Conservation (phyloP, 1,284 basidiomycete genomes). For the Ustanciosporium gigantosporum region DNA sequence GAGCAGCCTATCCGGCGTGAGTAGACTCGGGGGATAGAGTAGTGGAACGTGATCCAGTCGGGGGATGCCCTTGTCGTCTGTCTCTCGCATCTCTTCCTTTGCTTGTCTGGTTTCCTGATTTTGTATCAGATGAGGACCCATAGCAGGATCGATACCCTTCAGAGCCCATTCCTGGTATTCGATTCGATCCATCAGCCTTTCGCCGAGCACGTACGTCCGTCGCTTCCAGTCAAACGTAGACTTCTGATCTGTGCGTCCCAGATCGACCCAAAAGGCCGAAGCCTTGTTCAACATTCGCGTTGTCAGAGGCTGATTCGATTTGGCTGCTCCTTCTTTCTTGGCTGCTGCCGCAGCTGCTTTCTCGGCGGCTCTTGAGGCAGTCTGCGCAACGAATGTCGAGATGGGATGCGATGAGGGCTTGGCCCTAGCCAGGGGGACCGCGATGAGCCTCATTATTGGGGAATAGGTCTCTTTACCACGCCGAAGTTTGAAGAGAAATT, state of each 20-base stretch:
- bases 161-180: conserved; percentile 60
- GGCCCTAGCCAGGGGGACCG: conserved; percentile 46
- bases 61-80: conserved; percentile 4
- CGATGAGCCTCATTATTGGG: conserved; percentile 48
- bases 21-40: conserved; percentile 45
- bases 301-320: conserved; percentile 20
- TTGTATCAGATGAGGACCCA: conserved; percentile 39
- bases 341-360: conserved; percentile 22
- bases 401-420: conserved; percentile 41
- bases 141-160: conserved; percentile 54
- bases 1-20: conserved; percentile 29
- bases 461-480: too few species aligned
- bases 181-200: conserved; percentile 58
- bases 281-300: conserved; percentile 44
- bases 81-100: neutral
- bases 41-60: conserved; percentile 42
- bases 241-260: conserved; percentile 47
- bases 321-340: conserved; percentile 6
- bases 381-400: conserved; percentile 52
- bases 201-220: conserved; percentile 48
- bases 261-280: conserved; percentile 52
- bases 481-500: too few species aligned
- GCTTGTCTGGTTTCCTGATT: conserved; percentile 2
- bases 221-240: conserved; percentile 55
- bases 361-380: conserved; percentile 28